A percentile compares a stretch with the other conserved stretches of the same genome.
Evolutionary conservation across 352 stramenopile species (phyloP).

Genomic region (Thraustochytrium striatum): DNA sequence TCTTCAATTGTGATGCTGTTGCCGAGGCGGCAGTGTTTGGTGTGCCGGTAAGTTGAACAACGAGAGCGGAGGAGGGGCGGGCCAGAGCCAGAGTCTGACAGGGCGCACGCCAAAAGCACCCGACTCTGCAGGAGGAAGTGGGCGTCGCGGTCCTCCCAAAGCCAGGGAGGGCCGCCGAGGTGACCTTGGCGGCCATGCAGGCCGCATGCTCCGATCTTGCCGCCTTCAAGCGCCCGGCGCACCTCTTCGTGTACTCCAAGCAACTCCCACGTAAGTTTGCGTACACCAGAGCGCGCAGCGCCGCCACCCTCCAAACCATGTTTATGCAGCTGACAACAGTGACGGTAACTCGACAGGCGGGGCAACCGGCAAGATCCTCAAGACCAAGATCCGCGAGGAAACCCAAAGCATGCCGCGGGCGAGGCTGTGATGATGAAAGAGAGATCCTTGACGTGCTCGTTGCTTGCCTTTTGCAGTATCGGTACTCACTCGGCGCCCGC

Average conservation of each 20-base stretch:
- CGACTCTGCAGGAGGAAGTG: conserved; percentile 17
- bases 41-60: conserved; percentile 9
- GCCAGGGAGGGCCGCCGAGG: neutral
- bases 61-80: conserved; percentile 1
- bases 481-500: too few relatives aligned
- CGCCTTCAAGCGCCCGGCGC: conserved; percentile 14
- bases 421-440: too few relatives aligned
- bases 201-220: conserved; percentile 14
- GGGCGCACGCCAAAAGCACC: neutral
- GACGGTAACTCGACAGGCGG: neutral
- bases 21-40: conserved; percentile 50
- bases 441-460: too few relatives aligned
- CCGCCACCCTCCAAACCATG: too few relatives aligned
- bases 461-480: too few relatives aligned
- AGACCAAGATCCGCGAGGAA: conserved; percentile 21
- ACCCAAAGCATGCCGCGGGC: too few relatives aligned
- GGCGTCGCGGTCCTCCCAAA: conserved; percentile 35
- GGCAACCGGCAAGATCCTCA: conserved; percentile 42
- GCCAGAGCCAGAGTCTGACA: neutral
- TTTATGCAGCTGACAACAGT: neutral
- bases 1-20: conserved; percentile 31
- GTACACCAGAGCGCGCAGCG: too few relatives aligned
- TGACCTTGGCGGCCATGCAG: conserved; percentile 3
- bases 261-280: conserved; percentile 22
- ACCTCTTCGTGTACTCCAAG: conserved; percentile 14